A percentile compares a stretch with the other conserved stretches of the same genome.
These are phyloP conservation scores for Fusarium poae DNA, from an alignment of 2,329 filamentous ascomycete species.

Conservation along the genomic window DNA sequence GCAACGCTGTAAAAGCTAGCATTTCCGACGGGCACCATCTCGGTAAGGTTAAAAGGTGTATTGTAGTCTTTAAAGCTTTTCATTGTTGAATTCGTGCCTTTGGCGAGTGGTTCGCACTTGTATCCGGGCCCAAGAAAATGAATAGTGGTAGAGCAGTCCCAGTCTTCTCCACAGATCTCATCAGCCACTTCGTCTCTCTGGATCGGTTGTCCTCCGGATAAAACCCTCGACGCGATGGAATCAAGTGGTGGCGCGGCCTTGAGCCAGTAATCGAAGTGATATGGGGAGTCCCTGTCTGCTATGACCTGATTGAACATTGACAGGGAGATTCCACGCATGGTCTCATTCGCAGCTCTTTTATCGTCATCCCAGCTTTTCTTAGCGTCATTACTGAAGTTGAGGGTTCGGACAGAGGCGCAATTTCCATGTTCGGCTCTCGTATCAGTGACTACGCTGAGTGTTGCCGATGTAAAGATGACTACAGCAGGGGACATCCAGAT, in stretches of 20 bases:
- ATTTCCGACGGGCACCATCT: constrained; percentile 27
- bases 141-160: constrained; percentile 42
- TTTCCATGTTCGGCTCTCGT: constrained; percentile 6
- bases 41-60: constrained; percentile 35
- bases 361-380: constrained; percentile 21
- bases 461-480: constrained; percentile 41
- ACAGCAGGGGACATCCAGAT: constrained; percentile 37
- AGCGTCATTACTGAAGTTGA: constrained; percentile 39
- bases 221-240: constrained; percentile 29
- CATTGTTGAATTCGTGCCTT: constrained; percentile 3
- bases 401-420: constrained; percentile 33
- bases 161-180: constrained; percentile 36
- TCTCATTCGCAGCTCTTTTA: constrained; percentile 10
- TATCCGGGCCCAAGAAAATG: constrained; percentile 40
- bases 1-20: constrained; percentile 22
- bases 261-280: constrained; percentile 40
- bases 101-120: constrained; percentile 33
- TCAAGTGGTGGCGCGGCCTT: constrained; percentile 18
- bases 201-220: constrained; percentile 31
- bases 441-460: constrained; percentile 19
- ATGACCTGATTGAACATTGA: constrained; percentile 30
- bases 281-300: neutral
- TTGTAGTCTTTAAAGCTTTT: constrained; percentile 4
- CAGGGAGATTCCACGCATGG: constrained; percentile 31
- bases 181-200: constrained; percentile 27